Conservation (phyloP, 1,284 basidiomycete species). For the Puccinia polysora region DNA sequence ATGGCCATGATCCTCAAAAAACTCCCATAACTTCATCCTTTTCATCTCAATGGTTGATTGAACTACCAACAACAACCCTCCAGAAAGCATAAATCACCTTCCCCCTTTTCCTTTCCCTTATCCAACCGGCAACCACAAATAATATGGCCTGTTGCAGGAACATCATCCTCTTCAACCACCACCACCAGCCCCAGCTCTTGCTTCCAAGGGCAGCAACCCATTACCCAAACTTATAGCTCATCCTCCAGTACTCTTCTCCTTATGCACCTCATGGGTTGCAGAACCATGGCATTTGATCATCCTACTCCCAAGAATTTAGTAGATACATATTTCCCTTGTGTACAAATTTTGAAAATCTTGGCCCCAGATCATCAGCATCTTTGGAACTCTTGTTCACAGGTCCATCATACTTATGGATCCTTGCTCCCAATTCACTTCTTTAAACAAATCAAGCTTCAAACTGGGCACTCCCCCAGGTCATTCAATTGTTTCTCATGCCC, state of each 20-base stretch:
- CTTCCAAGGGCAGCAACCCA: background rate
- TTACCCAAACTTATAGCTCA: background rate
- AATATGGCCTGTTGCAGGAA: background rate
- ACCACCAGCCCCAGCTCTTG: conserved; percentile 7
- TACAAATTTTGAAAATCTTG: no score
- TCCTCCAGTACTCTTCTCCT: conserved; percentile 17
- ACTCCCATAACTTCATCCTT: no score
- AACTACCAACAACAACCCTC: no score
- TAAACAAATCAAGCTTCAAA: no score
- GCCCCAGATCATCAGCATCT: no score
- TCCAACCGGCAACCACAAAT: background rate
- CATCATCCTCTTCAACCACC: conserved; percentile 17
- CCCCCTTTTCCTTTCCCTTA: background rate
- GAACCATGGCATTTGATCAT: conserved; percentile 4
- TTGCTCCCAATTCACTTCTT: background rate
- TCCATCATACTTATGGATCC: background rate
- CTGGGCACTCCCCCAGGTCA: background rate
- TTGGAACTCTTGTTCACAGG: background rate
- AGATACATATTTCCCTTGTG: background rate
- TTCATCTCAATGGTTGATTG: no score
- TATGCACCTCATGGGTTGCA: no score
- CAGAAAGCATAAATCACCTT: no score
- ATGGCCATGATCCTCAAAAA: no score
- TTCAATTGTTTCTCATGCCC: background rate
- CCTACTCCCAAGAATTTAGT: background rate